Evolutionary conservation across 2,329 filamentous ascomycete species (phyloP), one percentile per base, ranked within the genome.

Genomic region (Aquanectria penicillioides): DNA sequence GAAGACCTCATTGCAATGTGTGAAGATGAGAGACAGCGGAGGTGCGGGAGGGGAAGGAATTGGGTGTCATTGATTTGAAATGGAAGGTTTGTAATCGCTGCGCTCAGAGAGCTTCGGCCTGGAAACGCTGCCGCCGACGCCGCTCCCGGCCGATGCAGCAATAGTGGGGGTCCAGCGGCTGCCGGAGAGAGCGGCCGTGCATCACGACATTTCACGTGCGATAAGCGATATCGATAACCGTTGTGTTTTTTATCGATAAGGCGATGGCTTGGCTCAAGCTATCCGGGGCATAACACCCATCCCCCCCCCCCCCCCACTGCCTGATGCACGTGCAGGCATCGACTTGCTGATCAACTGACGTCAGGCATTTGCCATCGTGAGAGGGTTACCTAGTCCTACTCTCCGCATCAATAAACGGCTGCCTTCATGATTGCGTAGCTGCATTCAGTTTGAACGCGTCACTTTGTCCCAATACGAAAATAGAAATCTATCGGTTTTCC

Each of bases 131-230:
- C 43, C 41, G 48, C 55, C 55, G 58, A 52, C 54, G 47, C 53
- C 51, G 41, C 46, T 55, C 60, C 62, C 52, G 66, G 41, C 41
- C 64, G 64, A 55, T 64, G 47, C 51, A 44, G 52, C n/a, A 29
- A 36, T 26, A 31, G 48, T 63, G 65, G 67, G 46, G 60, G 37
- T 13, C 25, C 13, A 57, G 23, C 36, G 55, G 48, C 28, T 48
- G 40, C 55, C 55, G 55, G 48, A 50, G 44, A 43, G 20, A n/a
- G n/a, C 47, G 52, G 62, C 53, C 54, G 41, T 25, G 26, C 18
- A 70, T 70, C 68, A 64, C 68, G 68, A 65, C 62, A 70, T 70
- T 63, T 61, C 68, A 70, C 68, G 68, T 70, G 68, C 52, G 57
- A 68, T 60, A 28, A 29, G 38, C 8, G 25, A 38, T 44, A 44